Conservation (phyloP, 2,329 filamentous ascomycete species). For the Fusarium virguliforme region DNA sequence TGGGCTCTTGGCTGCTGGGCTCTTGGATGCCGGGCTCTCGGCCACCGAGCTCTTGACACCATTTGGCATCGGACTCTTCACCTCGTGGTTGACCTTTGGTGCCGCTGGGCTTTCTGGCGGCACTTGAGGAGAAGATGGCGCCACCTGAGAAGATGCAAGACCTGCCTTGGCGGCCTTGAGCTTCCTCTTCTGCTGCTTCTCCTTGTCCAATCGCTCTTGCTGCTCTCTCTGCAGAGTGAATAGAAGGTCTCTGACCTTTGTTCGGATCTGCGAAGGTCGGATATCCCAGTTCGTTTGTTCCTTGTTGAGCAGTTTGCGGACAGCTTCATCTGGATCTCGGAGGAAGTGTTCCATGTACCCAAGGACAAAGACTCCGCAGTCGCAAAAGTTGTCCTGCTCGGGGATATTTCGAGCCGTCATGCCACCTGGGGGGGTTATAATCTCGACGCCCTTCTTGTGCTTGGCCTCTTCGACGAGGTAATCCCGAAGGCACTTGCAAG, state of each 20-base stretch:
- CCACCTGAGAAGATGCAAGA: slow-evolving; percentile 34
- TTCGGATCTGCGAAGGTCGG: slow-evolving; percentile 73
- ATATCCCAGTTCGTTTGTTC: slow-evolving; percentile 69
- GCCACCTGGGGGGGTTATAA: slow-evolving; percentile 59
- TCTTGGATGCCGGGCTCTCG: no score
- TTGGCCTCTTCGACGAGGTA: slow-evolving; percentile 84
- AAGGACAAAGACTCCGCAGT: slow-evolving; percentile 91
- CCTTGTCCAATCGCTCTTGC: slow-evolving; percentile 59
- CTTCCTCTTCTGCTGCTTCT: slow-evolving; percentile 56
- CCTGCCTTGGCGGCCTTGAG: slow-evolving; percentile 52
- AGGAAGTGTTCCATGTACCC: slow-evolving; percentile 90
- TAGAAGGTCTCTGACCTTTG: slow-evolving; percentile 76
- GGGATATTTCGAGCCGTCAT: slow-evolving; percentile 85
- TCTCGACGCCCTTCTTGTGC: slow-evolving; percentile 68
- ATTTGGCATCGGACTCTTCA: slow-evolving; percentile 27
- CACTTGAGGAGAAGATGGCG: slow-evolving; percentile 38
- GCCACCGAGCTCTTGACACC: slow-evolving; percentile 3
- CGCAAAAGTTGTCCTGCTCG: slow-evolving; percentile 85
- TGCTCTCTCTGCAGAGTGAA: slow-evolving; percentile 75
- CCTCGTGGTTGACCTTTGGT: slow-evolving; percentile 22
- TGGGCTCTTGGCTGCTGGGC: no score
- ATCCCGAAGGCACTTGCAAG: slow-evolving; percentile 78
- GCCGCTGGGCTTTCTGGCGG: slow-evolving; percentile 31
- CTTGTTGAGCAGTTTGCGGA: slow-evolving; percentile 75
- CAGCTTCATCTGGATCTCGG: slow-evolving; percentile 79